Evolutionary conservation across 345 rosid species (phyloP).

Genomic region (Rhizophora mangle): DNA sequence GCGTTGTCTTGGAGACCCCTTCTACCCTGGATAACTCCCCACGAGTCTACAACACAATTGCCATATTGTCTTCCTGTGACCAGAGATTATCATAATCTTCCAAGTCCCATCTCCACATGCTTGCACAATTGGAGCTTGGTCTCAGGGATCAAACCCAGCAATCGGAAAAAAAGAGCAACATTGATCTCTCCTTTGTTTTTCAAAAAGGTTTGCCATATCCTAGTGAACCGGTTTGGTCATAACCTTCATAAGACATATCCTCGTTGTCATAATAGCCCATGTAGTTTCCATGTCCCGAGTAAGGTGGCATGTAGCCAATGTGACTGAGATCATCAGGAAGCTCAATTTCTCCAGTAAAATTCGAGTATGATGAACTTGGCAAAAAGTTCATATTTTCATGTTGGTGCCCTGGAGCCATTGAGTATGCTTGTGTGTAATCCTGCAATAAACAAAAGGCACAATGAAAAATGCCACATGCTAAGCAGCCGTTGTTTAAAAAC

Average conservation of each 20-base stretch:
- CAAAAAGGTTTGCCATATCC: slow-evolving; percentile 36
- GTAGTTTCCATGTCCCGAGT: slow-evolving; percentile 42
- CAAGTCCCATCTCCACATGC: slow-evolving; percentile 10
- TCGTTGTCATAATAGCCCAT: slow-evolving; percentile 43
- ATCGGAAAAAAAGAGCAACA: slow-evolving; percentile 2
- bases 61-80: slow-evolving; percentile 18
- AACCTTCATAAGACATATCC: slow-evolving; percentile 36
- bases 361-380: slow-evolving; percentile 44
- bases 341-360: slow-evolving; percentile 50
- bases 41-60: slow-evolving; percentile 10
- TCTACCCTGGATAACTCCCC: not conserved
- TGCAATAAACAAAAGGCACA: slow-evolving; percentile 21
- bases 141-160: slow-evolving; percentile 18
- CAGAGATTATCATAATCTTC: slow-evolving; percentile 20
- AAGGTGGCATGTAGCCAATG: slow-evolving; percentile 42
- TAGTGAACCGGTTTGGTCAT: slow-evolving; percentile 37
- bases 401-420: slow-evolving; percentile 43
- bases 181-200: slow-evolving; percentile 20
- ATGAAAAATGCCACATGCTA: not conserved
- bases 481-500: not conserved
- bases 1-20: slow-evolving; percentile 44
- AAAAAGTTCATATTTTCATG: slow-evolving; percentile 47
- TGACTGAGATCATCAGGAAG: slow-evolving; percentile 41
- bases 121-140: slow-evolving; percentile 14
- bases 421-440: slow-evolving; percentile 46